Evolutionary conservation across 192 early-diverging fungal species (phyloP).

Genomic region (Backusella psychrophila): DNA sequence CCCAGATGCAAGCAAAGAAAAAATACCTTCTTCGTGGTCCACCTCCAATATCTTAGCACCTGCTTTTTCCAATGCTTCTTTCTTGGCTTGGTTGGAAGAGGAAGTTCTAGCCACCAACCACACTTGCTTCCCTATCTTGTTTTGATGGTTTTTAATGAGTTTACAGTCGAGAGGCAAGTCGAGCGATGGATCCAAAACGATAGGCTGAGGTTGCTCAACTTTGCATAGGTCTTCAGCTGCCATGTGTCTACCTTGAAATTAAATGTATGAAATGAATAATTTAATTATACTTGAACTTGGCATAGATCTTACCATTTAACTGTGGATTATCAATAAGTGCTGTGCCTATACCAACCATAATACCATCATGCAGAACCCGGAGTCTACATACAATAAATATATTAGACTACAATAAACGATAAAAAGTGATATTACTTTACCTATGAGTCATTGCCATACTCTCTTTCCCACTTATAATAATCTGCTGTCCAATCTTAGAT

Average conservation of each 20-base stretch:
- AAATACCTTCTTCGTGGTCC: neutral
- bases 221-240: neutral
- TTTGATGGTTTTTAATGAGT: conserved; percentile 41
- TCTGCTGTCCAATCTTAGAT: conserved; percentile 47
- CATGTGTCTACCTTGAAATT: neutral
- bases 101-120: conserved; percentile 52
- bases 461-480: conserved; percentile 70
- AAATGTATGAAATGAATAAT: neutral
- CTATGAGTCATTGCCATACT: conserved; percentile 82
- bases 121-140: conserved; percentile 39
- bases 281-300: neutral
- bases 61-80: conserved; percentile 46
- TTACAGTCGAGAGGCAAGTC: conserved; percentile 58
- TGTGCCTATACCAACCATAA: conserved; percentile 85
- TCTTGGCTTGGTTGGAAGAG: neutral
- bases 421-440: conserved; percentile 19
- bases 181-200: conserved; percentile 76
- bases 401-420: neutral
- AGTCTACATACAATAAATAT: conserved; percentile 35
- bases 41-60: conserved; percentile 58
- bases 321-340: conserved; percentile 79
- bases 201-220: conserved; percentile 63
- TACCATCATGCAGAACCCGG: conserved; percentile 73
- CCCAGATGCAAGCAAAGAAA: neutral
- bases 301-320: conserved; percentile 42